A percentile compares a stretch with the other conserved stretches of the same genome.
These are phyloP conservation scores for Myxozyma geophila DNA, from an alignment of 805 yeast genomes.

Conservation along the genomic window DNA sequence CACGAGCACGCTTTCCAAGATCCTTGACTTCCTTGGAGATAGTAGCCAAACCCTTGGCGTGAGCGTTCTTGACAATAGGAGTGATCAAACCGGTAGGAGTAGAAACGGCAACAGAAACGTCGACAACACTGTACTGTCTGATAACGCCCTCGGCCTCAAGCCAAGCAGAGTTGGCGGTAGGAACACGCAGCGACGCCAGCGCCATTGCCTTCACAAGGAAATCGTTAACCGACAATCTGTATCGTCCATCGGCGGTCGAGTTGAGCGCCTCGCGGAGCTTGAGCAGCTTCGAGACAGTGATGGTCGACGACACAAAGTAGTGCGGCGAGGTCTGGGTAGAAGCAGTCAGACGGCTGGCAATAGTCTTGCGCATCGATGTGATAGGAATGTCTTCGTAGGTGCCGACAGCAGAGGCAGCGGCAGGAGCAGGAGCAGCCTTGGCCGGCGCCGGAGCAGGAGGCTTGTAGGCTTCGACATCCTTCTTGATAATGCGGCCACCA, in stretches of 20 bases:
- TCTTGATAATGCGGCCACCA: conserved; percentile 88
- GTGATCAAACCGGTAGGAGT: conserved; percentile 97
- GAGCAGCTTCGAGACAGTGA: conserved; percentile 86
- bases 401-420: conserved; percentile 54
- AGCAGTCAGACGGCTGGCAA: conserved; percentile 83
- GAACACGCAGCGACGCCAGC: conserved; percentile 85
- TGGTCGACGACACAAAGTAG: conserved; percentile 84
- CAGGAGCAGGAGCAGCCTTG: conserved; percentile 42
- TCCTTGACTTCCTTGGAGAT: conserved; percentile 88
- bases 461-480: conserved; percentile 80
- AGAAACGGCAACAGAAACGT: conserved; percentile 97
- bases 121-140: conserved; percentile 89
- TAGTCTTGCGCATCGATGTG: conserved; percentile 90
- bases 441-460: conserved; percentile 46
- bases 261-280: conserved; percentile 91
- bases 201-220: conserved; percentile 93
- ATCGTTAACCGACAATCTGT: conserved; percentile 92
- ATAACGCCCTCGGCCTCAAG: conserved; percentile 85
- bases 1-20: conserved; percentile 94
- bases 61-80: conserved; percentile 90
- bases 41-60: conserved; percentile 78
- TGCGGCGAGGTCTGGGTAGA: conserved; percentile 89
- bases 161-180: conserved; percentile 94
- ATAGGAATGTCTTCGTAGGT: conserved; percentile 82
- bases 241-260: conserved; percentile 80